Evolutionary conservation across 225 moss, liverwort and hornwort species (phyloP).

Genomic region (Rhytidiadelphus loreus): DNA sequence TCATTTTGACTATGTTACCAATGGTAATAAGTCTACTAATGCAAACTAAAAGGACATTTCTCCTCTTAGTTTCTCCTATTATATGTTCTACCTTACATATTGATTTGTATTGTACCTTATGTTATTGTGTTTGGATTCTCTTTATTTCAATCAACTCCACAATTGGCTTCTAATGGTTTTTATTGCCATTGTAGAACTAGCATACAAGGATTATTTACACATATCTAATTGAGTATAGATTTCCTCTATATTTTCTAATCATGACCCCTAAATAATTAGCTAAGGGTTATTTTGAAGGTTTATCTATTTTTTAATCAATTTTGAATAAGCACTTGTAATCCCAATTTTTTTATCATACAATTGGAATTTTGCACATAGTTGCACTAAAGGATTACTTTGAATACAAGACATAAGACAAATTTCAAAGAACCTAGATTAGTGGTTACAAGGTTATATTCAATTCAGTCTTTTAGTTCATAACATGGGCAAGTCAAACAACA

Average conservation of each 20-base stretch:
- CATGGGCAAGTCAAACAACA: accelerated
- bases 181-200: not conserved
- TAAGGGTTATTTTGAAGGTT: not conserved
- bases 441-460: not conserved
- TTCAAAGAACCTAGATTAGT: not conserved
- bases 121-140: not conserved
- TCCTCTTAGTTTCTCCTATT: not conserved
- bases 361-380: not conserved
- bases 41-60: not conserved
- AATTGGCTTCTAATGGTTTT: not conserved
- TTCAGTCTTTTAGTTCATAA: not conserved
- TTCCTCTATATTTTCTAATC: not conserved
- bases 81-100: not conserved
- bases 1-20: not conserved
- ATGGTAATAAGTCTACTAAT: not conserved
- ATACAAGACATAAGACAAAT: not conserved
- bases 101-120: not conserved
- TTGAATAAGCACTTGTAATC: not conserved
- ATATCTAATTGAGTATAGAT: not conserved
- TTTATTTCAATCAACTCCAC: not conserved
- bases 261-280: not conserved
- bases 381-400: not conserved
- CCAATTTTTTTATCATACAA: not conserved
- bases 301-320: not conserved
- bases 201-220: not conserved